Conservation (phyloP, 2,329 filamentous ascomycete species). For the Penicillium sp. region DNA sequence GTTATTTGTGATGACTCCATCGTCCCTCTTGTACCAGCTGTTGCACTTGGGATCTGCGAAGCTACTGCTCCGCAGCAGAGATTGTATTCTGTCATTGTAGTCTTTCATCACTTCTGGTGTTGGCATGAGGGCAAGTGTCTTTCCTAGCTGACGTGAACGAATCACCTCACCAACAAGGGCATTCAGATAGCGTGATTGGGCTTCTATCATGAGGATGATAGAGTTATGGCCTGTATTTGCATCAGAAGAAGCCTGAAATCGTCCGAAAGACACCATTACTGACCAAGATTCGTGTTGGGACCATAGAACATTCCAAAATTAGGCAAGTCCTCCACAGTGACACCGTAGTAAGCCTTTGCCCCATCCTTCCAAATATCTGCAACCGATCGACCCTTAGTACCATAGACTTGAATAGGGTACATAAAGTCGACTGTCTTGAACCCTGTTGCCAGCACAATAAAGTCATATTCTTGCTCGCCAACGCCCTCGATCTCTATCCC, state of each 20-base stretch:
- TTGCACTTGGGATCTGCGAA: constrained; percentile 63
- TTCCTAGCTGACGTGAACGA: constrained; percentile 48
- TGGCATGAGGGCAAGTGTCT: constrained; percentile 55
- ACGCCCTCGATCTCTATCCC: constrained; percentile 56
- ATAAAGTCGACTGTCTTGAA: constrained; percentile 66
- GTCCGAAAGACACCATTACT: constrained; percentile 2
- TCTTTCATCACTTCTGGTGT: constrained; percentile 45
- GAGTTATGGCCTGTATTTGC: constrained; percentile 56
- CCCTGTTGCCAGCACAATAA: constrained; percentile 64
- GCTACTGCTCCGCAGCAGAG: constrained; percentile 48
- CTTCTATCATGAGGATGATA: constrained; percentile 68
- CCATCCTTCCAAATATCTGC: constrained; percentile 61
- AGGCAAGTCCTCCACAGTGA: constrained; percentile 58
- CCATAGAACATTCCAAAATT: constrained; percentile 66
- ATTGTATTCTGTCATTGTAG: constrained; percentile 58
- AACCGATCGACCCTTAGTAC: constrained; percentile 51
- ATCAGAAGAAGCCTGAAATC: not conserved
- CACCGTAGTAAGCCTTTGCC: constrained; percentile 58
- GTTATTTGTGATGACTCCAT: constrained; percentile 64
- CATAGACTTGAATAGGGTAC: constrained; percentile 61
- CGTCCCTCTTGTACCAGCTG: constrained; percentile 63
- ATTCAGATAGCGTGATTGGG: constrained; percentile 62
- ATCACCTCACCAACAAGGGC: constrained; percentile 58
- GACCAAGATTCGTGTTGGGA: constrained; percentile 60
- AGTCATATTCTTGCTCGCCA: constrained; percentile 56